Percentiles rank a stretch among this genome's conserved stretches.
Evolutionary conservation across 2,329 filamentous ascomycete genomes (phyloP).

Genomic region (Xylaria sp.): DNA sequence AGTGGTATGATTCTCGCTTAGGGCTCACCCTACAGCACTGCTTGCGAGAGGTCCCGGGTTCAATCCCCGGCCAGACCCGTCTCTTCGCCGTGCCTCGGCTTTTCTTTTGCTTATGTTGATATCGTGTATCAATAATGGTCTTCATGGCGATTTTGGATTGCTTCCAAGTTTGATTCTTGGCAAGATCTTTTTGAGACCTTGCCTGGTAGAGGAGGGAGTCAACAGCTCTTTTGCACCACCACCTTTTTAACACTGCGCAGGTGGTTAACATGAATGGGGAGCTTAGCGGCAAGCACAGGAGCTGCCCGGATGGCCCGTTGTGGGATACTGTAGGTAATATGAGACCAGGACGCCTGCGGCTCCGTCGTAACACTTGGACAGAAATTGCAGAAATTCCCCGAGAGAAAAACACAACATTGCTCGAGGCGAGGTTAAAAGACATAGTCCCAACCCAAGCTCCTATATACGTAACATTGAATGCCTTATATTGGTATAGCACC

Average conservation of each 20-base stretch:
- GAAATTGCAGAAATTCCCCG: neutral
- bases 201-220: neutral
- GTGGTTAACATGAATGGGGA: neutral
- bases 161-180: conserved; percentile 29
- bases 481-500: neutral
- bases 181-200: conserved; percentile 8
- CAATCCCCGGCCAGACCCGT: conserved; percentile 51
- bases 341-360: neutral
- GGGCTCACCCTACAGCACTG: conserved; percentile 53
- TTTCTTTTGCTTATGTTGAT: neutral
- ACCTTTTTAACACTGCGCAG: neutral
- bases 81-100: neutral
- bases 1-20: conserved; percentile 79
- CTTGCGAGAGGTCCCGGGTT: conserved; percentile 56
- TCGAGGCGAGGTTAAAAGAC: neutral
- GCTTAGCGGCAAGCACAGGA: neutral
- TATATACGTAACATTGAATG: neutral
- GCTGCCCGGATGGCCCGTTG: neutral
- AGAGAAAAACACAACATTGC: neutral
- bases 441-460: neutral
- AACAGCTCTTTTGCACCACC: neutral
- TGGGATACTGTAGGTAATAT: neutral
- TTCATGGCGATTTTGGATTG: conserved; percentile 33
- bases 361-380: neutral
- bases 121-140: conserved; percentile 16